Evolutionary conservation across 257 asterid species (phyloP), one percentile per base, ranked within the genome.

Genomic region (Penstemon barbatus): DNA sequence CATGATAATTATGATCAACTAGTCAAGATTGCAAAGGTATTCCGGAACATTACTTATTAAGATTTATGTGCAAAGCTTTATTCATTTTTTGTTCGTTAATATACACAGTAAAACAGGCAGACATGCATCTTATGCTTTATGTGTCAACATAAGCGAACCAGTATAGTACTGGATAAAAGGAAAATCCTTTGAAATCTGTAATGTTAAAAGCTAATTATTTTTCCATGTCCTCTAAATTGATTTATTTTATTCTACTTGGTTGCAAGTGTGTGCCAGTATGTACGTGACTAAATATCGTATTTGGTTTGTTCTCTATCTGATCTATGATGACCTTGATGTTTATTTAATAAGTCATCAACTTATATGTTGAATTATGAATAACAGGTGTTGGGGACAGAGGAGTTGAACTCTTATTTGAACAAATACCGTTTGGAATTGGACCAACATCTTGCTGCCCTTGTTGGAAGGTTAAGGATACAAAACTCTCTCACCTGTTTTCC

Each of bases 1-100:
- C 97, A 88, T 63, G 97, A 91, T 71, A 91, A 91, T 75, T 79
- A 88, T 71, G 96, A 91, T 85, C 97, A 91, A 71, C 85, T 91
- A 58, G 97, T 85, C 66, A 91, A 91, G 85, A 91, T 88, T 80
- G 96, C 95, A 3, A 88, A 91, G 97, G 97, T 91, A 79, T 68
- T 73, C 41, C 39, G 40, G 5, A 15, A 25, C 3, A 42, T n/a
- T 19, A 4, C 41, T 33, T 38, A 5, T 5, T 15, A 13, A 53
- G 65, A 4, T 50, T 37, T 19, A 15, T 59, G 33, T 25, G 54
- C 54, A 3, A 10, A 5, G 11, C 15, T 36, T 45, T 5, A 7
- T 19, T 15, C 42, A 44, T 25, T 44, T 6, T 25, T 25, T 8
- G 12, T 3, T 7, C 0, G 42, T 62, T 19, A 11, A 37, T 10